Percentiles rank a stretch among this genome's conserved stretches.
These are phyloP conservation scores for Kalmusia sp. DNA, from an alignment of 2,329 filamentous ascomycete species.

Conservation along the genomic window DNA sequence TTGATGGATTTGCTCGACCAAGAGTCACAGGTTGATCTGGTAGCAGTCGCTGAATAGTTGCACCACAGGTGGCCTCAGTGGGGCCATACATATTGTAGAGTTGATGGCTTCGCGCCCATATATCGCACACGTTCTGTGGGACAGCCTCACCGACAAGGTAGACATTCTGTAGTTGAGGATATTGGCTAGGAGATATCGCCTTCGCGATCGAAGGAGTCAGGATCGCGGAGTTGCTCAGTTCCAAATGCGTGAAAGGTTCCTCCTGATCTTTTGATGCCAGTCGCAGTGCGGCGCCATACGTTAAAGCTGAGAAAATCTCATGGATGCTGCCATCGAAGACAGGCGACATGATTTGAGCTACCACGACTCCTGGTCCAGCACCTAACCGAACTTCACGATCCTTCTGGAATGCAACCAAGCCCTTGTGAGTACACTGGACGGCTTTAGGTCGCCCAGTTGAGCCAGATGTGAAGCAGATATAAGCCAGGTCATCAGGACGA, in stretches of 20 bases:
- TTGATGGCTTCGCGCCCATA: slow-evolving; percentile 35
- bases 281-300: slow-evolving; percentile 48
- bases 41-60: slow-evolving; percentile 34
- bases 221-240: slow-evolving; percentile 36
- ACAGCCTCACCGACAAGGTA: slow-evolving; percentile 51
- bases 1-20: slow-evolving; percentile 44
- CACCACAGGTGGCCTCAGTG: slow-evolving; percentile 50
- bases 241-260: slow-evolving; percentile 41
- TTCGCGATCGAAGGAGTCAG: slow-evolving; percentile 50
- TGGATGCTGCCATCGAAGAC: slow-evolving; percentile 56
- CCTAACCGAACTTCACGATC: not conserved
- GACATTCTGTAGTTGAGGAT: slow-evolving; percentile 37
- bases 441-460: slow-evolving; percentile 54
- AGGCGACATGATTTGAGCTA: slow-evolving; percentile 53
- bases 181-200: slow-evolving; percentile 41
- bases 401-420: slow-evolving; percentile 1
- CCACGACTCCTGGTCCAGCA: not conserved
- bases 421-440: slow-evolving; percentile 36
- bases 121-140: slow-evolving; percentile 39
- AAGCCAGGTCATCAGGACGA: slow-evolving; percentile 33
- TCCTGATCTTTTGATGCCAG: slow-evolving; percentile 28
- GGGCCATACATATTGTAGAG: slow-evolving; percentile 57
- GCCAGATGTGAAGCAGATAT: slow-evolving; percentile 55
- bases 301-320: slow-evolving; percentile 51
- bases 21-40: slow-evolving; percentile 19